Base-by-base conservation (phyloP, 257 asterid genomes). In the Solanum dulcamara region DNA sequence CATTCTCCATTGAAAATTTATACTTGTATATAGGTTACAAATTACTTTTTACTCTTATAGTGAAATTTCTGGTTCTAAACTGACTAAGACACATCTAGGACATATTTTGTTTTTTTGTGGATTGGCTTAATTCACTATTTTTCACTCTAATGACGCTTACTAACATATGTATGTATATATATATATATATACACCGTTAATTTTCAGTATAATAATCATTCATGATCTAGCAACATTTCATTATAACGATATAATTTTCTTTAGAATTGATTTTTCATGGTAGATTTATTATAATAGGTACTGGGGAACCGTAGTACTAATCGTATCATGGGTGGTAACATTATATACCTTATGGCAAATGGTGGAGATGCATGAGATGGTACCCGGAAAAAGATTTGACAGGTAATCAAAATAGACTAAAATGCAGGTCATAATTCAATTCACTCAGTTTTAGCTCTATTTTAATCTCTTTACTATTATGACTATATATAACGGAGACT, bases 291-390 rank as follows among this genome's bases (percentile, higher is more conserved):
- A 33, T 67, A 33, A 33, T 74, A 92, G 95, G 93, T 93, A 92
- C 17, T 92, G 93, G 6, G 95, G 95, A 42, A 18, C 84, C 0
- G 51, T 91, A 0, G 62, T 90, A 90, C 85, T 68, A 17, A 4
- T 68, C 3, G 13, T 11, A 35, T 68, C 79, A 35, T 68, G 79
- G 79, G 48, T 35, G 48, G 48, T 68, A 18, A 68, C 79, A 0
- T 68, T 68, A 35, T 68, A 68, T 35, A 68, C 79, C 7, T 35
- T 68, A 68, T 68, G 79, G 79, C 79, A 68, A 68, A 68, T 68
- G 79, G 79, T 68, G 48, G 79, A 68, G 48, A 68, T 68, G 79
- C 79, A 68, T 12, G 79, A 68, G 40, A 68, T 35, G 79, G 28
- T 68, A 68, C 79, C 79, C 3, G 79, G 79, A 33, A 33, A 35